Evolutionary conservation across 495 filamentous ascomycete species (phyloP).

Genomic region (Pseudevernia furfuracea): DNA sequence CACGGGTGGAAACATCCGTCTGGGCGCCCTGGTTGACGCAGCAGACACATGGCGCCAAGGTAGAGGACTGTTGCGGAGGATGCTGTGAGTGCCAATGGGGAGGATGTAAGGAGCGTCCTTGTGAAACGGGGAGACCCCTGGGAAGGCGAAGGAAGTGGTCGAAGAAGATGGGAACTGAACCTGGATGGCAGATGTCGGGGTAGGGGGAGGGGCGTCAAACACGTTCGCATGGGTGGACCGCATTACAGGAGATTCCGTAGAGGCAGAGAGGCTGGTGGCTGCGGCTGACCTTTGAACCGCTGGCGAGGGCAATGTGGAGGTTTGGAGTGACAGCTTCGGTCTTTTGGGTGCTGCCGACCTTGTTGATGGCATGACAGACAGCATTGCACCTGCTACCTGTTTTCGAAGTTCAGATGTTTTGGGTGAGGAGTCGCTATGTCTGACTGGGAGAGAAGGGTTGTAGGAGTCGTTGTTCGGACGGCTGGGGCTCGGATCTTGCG

Average conservation of each 20-base stretch:
- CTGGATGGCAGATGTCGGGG: slow-evolving; percentile 41
- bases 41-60: slow-evolving; percentile 28
- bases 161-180: slow-evolving; percentile 28
- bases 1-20: slow-evolving; percentile 21
- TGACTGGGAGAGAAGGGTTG: background rate
- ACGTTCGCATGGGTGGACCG: slow-evolving; percentile 80
- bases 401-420: slow-evolving; percentile 20
- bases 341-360: slow-evolving; percentile 44
- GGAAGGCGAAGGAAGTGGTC: slow-evolving; percentile 29
- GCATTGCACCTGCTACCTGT: slow-evolving; percentile 22
- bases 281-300: slow-evolving; percentile 46
- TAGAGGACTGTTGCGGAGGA: slow-evolving; percentile 68
- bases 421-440: slow-evolving; percentile 25
- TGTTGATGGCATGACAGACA: slow-evolving; percentile 28
- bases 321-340: slow-evolving; percentile 79
- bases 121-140: slow-evolving; percentile 32
- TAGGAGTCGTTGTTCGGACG: slow-evolving; percentile 16
- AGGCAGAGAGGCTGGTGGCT: slow-evolving; percentile 48
- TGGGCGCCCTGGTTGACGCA: slow-evolving; percentile 14
- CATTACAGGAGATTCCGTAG: slow-evolving; percentile 63
- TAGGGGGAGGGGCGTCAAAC: slow-evolving; percentile 60
- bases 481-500: slow-evolving; percentile 22
- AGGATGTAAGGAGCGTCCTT: slow-evolving; percentile 52
- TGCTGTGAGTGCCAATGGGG: slow-evolving; percentile 59
- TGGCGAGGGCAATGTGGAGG: slow-evolving; percentile 44